Conservation (phyloP, 768 basidiomycete species). For the Phylloporus arenicola region DNA sequence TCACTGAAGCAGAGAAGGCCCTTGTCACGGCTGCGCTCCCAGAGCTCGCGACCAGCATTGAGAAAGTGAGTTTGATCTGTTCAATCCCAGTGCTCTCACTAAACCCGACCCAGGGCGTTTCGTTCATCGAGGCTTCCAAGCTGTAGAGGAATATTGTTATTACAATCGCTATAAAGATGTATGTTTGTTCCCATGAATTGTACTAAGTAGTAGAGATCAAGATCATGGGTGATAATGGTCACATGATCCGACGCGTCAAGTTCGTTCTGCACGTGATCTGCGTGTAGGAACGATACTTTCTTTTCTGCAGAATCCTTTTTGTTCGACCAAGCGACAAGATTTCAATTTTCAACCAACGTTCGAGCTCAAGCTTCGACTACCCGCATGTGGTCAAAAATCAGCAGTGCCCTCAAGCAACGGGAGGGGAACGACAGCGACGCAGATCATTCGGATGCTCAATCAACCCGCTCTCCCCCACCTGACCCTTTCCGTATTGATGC, state of each 20-base stretch:
- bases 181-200: constrained; percentile 3
- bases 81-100: neutral
- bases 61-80: constrained; percentile 45
- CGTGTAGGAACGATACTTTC: neutral
- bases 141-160: constrained; percentile 16
- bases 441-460: constrained; percentile 13
- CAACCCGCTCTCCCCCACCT: constrained; percentile 41
- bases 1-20: constrained; percentile 66
- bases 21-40: constrained; percentile 78
- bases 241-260: constrained; percentile 26
- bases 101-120: constrained; percentile 17
- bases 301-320: neutral
- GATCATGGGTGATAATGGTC: neutral
- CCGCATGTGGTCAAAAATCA: constrained; percentile 60
- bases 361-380: neutral
- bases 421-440: constrained; percentile 20
- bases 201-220: neutral
- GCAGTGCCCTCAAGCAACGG: constrained; percentile 47
- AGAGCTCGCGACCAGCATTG: constrained; percentile 71
- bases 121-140: constrained; percentile 24
- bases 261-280: constrained; percentile 26
- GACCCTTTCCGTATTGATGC: constrained; percentile 74
- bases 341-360: neutral
- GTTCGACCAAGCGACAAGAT: neutral
- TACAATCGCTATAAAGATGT: constrained; percentile 2